Evolutionary conservation across 2,329 filamentous ascomycete genomes (phyloP), one percentile per base, ranked within the genome.

Genomic region (Diaporthe velutina): DNA sequence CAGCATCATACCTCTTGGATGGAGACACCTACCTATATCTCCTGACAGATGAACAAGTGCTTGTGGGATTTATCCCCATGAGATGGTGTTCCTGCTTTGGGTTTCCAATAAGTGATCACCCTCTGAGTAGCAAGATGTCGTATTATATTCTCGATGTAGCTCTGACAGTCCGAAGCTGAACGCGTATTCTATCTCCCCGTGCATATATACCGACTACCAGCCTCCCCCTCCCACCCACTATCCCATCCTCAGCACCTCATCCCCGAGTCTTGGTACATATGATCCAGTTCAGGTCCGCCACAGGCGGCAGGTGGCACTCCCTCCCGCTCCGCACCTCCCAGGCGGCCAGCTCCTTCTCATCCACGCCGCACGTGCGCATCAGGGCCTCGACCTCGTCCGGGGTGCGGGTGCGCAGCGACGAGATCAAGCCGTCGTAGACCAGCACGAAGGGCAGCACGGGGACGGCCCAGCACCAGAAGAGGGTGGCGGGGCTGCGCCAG

Each of bases 381-480:
- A 95, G 81, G 0, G 80, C 80, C 80, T 92, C 85, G 7, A 94
- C 88, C 82, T 95, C 94, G 19, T 88, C 87, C 0, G 91, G 87
- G 5, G 90, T 93, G 73, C 93, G 88, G 9, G 93, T 94, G 57
- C 94, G 85, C 77, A 95, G 80, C 52, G 89, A 90, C 13, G 92
- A 94, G 64, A 95, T 87, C 74, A 90, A 84, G 3, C 93, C 93
- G 82, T 95, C 94, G 79, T 93, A 92, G 0, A 91, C 87, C 25
- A 94, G 83, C 12, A 94, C 89, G 75, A 93, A 89, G 0, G 93
- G 93, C 22, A 95, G 82, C 17, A 95, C 83, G 0, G 93, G 93
- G 10, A 94, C 79, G 2, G 91, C 76, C 79, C 92, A 95, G 7
- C 91, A 91, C 79, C 93, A 93, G 78, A 94, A 84, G 12, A 94